Percentiles rank a stretch among this genome's conserved stretches.
These are phyloP conservation scores for Delphinella strobiligena DNA, from an alignment of 2,329 filamentous ascomycete species.

Conservation along the genomic window DNA sequence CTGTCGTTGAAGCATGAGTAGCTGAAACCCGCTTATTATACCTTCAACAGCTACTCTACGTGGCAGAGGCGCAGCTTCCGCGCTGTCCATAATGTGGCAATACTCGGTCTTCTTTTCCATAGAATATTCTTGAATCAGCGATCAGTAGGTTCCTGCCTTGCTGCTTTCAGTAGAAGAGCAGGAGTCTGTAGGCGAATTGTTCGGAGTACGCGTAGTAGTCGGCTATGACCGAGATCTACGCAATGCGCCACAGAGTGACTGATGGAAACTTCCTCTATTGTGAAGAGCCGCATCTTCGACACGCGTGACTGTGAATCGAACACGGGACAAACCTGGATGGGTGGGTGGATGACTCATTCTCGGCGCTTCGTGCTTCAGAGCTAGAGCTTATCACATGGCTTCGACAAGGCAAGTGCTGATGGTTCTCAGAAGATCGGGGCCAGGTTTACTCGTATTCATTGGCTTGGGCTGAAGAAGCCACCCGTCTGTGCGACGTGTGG, in stretches of 20 bases:
- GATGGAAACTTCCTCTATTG: too few relatives aligned
- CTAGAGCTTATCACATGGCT: neutral
- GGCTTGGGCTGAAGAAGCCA: neutral
- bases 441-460: neutral
- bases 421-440: neutral
- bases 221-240: neutral
- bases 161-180: too few relatives aligned
- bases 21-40: too few relatives aligned
- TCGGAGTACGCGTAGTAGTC: neutral
- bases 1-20: too few relatives aligned
- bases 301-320: neutral
- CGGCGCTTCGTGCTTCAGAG: neutral
- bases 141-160: too few relatives aligned
- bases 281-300: neutral
- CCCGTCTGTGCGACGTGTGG: neutral
- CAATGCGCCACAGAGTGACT: too few relatives aligned
- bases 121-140: too few relatives aligned
- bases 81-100: too few relatives aligned
- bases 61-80: neutral
- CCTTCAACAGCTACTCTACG: too few relatives aligned
- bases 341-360: neutral
- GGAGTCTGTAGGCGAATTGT: too few relatives aligned
- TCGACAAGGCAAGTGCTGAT: neutral
- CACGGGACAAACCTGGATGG: too few relatives aligned
- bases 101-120: too few relatives aligned